phyloP scores from a whole-genome alignment of 1,284 basidiomycete species.

The Microbotryum silenes-acaulis region DNA sequence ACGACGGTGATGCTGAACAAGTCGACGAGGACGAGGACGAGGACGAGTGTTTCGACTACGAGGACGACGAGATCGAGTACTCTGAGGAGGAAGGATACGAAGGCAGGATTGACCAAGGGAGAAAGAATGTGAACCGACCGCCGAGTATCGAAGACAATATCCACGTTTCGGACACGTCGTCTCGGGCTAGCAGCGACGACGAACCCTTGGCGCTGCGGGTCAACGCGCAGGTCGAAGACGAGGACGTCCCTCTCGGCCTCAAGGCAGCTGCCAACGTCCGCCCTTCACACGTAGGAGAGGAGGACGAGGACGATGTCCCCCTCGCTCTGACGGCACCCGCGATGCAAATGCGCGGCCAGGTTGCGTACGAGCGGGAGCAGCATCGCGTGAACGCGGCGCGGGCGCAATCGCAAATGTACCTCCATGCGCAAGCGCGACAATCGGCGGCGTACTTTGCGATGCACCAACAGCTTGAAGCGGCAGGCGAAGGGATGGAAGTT shows the following conservation, averaged over 20 bases:
- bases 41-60: background rate
- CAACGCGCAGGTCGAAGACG: constrained; percentile 15
- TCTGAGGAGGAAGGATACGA: background rate
- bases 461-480: too few relatives aligned
- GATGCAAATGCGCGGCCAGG: too few relatives aligned
- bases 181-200: background rate
- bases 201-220: background rate
- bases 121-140: too few relatives aligned
- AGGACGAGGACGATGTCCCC: constrained; percentile 12
- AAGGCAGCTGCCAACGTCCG: background rate
- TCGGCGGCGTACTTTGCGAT: too few relatives aligned
- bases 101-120: too few relatives aligned
- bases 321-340: background rate
- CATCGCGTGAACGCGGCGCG: too few relatives aligned
- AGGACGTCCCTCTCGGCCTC: constrained; percentile 24
- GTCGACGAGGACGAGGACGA: background rate
- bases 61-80: background rate
- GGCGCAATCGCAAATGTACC: too few relatives aligned
- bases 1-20: too few relatives aligned
- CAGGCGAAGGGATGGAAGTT: too few relatives aligned
- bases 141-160: constrained; percentile 3
- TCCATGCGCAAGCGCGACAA: too few relatives aligned
- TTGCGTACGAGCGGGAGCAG: too few relatives aligned
- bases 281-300: background rate
- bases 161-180: constrained; percentile 19